A percentile compares a stretch with the other conserved stretches of the same genome.
Conservation (phyloP, 2,329 filamentous ascomycete genomes). For the Clarireedia paspali region DNA sequence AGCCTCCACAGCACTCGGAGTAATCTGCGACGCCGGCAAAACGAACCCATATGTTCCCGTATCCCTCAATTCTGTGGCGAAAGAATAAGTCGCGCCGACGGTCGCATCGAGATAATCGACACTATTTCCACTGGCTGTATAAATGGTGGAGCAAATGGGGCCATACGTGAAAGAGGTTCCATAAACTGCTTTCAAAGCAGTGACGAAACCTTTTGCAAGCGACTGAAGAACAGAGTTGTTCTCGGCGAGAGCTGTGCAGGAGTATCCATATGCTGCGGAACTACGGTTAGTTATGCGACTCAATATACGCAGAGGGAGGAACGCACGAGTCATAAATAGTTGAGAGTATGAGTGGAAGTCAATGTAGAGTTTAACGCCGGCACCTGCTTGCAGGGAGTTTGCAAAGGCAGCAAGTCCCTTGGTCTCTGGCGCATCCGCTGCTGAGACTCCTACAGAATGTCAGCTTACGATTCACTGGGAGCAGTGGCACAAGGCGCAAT, state of each 20-base stretch:
- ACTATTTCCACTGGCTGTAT: constrained; percentile 42
- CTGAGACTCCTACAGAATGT: constrained; percentile 28
- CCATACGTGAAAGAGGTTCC: constrained; percentile 35
- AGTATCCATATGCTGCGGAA: constrained; percentile 46
- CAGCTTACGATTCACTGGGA: neutral
- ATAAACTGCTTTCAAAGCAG: constrained; percentile 49
- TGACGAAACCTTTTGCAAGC: constrained; percentile 41
- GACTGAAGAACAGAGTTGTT: constrained; percentile 41
- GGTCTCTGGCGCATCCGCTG: constrained; percentile 45
- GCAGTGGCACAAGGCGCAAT: neutral
- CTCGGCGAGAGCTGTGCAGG: constrained; percentile 39
- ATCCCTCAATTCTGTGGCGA: constrained; percentile 43
- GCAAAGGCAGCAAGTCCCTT: constrained; percentile 41
- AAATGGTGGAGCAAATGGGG: constrained; percentile 52
- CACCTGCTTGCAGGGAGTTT: constrained; percentile 33
- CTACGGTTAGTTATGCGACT: neutral
- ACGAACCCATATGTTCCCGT: constrained; percentile 41
- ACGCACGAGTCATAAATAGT: constrained; percentile 41
- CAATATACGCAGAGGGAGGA: neutral
- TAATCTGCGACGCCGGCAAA: constrained; percentile 40
- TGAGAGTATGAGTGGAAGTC: constrained; percentile 60
- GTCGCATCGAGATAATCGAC: constrained; percentile 38
- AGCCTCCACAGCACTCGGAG: constrained; percentile 39
- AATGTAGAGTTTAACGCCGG: constrained; percentile 53
- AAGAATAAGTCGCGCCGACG: constrained; percentile 28